Evolutionary conservation across 345 rosid species (phyloP).

Genomic region (Mangifera indica): DNA sequence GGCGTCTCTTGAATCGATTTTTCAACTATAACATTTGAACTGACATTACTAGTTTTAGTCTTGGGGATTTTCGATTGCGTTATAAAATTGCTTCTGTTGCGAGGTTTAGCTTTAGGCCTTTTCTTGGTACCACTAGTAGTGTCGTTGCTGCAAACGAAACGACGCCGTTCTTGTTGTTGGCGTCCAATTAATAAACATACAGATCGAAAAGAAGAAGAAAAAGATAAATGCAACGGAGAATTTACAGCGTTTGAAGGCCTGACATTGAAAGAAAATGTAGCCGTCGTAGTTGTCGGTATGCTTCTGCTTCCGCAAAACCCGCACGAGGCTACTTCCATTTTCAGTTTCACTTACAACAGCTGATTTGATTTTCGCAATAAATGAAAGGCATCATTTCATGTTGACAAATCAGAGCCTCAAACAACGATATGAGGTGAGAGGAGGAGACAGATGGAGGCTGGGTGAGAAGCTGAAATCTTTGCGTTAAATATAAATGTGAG

Average conservation of each 20-base stretch:
- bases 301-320: conserved; percentile 40
- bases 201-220: conserved; percentile 36
- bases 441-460: not conserved
- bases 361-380: conserved; percentile 14
- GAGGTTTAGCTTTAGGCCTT: conserved; percentile 24
- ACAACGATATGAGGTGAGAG: conserved; percentile 32
- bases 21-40: conserved; percentile 18
- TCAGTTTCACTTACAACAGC: conserved; percentile 13
- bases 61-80: conserved; percentile 24
- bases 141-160: conserved; percentile 28
- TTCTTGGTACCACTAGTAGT: conserved; percentile 33
- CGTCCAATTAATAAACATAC: conserved; percentile 29
- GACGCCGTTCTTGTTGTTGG: conserved; percentile 5
- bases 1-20: conserved; percentile 11
- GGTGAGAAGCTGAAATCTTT: too few relatives aligned
- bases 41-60: not conserved
- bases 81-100: conserved; percentile 28
- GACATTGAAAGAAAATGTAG: conserved; percentile 26
- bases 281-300: conserved; percentile 31
- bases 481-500: too few relatives aligned
- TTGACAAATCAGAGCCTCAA: conserved; percentile 23
- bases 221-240: conserved; percentile 27
- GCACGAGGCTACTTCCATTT: conserved; percentile 48
- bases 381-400: conserved; percentile 8
- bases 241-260: conserved; percentile 21